Conservation (phyloP, 352 stramenopile species). For the Albugo laibachii region DNA sequence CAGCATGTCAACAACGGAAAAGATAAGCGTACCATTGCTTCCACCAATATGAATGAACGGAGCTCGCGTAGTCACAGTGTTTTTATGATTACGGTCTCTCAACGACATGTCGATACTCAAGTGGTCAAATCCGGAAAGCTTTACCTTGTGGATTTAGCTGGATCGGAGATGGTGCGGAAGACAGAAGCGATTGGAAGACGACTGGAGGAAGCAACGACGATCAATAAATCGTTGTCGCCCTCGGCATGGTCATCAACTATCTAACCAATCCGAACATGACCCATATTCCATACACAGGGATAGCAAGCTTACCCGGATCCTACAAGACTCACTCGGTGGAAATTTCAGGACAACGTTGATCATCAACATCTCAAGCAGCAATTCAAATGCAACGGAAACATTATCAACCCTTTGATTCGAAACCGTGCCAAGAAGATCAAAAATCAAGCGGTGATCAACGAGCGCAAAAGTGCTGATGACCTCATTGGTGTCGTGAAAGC, state of each 20-base stretch:
- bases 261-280: constrained; percentile 62
- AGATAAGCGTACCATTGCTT: constrained; percentile 66
- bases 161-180: constrained; percentile 89
- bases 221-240: constrained; percentile 89
- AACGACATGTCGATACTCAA: constrained; percentile 75
- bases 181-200: constrained; percentile 75
- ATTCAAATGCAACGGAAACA: constrained; percentile 82
- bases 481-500: too few species aligned
- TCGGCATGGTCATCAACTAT: constrained; percentile 90
- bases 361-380: constrained; percentile 81
- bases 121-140: constrained; percentile 80
- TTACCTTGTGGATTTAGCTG: constrained; percentile 86
- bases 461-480: constrained; percentile 78
- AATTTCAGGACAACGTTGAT: constrained; percentile 89
- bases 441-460: constrained; percentile 90
- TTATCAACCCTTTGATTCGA: constrained; percentile 84
- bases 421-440: constrained; percentile 87
- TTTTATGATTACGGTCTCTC: constrained; percentile 81
- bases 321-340: constrained; percentile 86
- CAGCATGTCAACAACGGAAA: constrained; percentile 64
- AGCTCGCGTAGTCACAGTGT: constrained; percentile 82
- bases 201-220: constrained; percentile 91
- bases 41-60: constrained; percentile 89
- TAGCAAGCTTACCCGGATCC: constrained; percentile 81
- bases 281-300: constrained; percentile 83